A percentile compares a stretch with the other conserved stretches of the same genome.
Evolutionary conservation across 2,329 filamentous ascomycete species (phyloP).

Genomic region (Hirsutella minnesotensis): DNA sequence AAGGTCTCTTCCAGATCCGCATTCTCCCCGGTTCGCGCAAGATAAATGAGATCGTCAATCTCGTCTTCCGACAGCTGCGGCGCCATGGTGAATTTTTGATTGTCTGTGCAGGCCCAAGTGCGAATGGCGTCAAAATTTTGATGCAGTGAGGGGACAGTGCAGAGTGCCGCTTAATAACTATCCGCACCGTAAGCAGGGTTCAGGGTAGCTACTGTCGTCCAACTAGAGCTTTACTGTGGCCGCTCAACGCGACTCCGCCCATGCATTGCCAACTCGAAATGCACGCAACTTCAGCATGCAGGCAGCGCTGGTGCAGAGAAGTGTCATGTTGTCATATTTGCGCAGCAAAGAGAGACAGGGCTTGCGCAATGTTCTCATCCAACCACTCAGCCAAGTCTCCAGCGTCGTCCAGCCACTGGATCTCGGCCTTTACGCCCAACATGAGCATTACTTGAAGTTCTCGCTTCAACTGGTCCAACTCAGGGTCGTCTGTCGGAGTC

Average conservation of each 20-base stretch:
- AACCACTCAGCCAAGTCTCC: slow-evolving; percentile 40
- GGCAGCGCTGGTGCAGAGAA: too few relatives aligned
- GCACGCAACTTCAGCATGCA: too few relatives aligned
- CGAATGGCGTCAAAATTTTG: not conserved
- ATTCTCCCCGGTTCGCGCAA: slow-evolving; percentile 66
- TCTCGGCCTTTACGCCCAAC: slow-evolving; percentile 65
- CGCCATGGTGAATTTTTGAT: slow-evolving; percentile 23
- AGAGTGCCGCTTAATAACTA: not conserved
- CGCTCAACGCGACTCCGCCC: too few relatives aligned
- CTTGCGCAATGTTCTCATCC: slow-evolving; percentile 24
- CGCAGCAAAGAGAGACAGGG: not conserved
- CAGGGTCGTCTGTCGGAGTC: slow-evolving; percentile 13
- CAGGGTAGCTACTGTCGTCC: not conserved
- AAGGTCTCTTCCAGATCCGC: slow-evolving; percentile 52
- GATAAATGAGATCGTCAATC: slow-evolving; percentile 86
- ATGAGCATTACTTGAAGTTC: slow-evolving; percentile 65
- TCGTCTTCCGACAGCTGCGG: slow-evolving; percentile 60
- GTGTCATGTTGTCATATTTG: not conserved
- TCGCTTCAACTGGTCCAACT: slow-evolving; percentile 27
- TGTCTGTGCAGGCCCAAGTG: not conserved
- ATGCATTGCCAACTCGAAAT: too few relatives aligned
- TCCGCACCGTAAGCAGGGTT: not conserved
- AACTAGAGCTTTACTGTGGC: too few relatives aligned
- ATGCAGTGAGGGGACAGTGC: not conserved
- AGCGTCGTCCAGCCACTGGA: slow-evolving; percentile 53